A percentile compares a stretch with the other conserved stretches of the same genome.
These are phyloP conservation scores for Candida frijolesensis DNA, from an alignment of 1,139 yeast species.

Conservation along the genomic window DNA sequence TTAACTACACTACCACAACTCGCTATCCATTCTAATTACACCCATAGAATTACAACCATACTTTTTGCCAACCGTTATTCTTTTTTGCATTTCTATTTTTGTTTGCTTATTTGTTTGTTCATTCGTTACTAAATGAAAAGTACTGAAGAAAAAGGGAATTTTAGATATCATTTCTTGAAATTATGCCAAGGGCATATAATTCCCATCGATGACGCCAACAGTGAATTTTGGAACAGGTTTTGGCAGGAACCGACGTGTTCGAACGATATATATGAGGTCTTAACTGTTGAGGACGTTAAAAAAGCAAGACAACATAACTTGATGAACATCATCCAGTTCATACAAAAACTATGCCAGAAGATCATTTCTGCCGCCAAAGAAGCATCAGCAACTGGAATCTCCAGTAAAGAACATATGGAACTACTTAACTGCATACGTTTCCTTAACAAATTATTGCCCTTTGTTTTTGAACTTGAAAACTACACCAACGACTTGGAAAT, in stretches of 20 bases:
- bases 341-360: slow-evolving; percentile 42
- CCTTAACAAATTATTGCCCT: slow-evolving; percentile 68
- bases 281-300: slow-evolving; percentile 61
- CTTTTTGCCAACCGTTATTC: neutral
- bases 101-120: neutral
- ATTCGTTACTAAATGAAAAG: slow-evolving; percentile 56
- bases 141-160: slow-evolving; percentile 64
- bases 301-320: slow-evolving; percentile 59
- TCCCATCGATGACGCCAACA: slow-evolving; percentile 35
- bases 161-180: slow-evolving; percentile 62
- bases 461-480: slow-evolving; percentile 56
- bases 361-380: slow-evolving; percentile 24
- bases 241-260: slow-evolving; percentile 32
- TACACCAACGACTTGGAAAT: slow-evolving; percentile 37
- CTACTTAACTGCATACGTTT: slow-evolving; percentile 65
- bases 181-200: slow-evolving; percentile 61
- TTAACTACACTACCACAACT: too few species aligned
- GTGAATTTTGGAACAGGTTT: slow-evolving; percentile 52
- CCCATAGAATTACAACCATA: neutral
- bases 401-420: slow-evolving; percentile 14
- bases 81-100: neutral
- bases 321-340: slow-evolving; percentile 55
- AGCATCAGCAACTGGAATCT: slow-evolving; percentile 6
- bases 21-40: too few species aligned
- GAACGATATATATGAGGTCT: slow-evolving; percentile 57